A percentile compares a stretch with the other conserved stretches of the same genome.
Evolutionary conservation across 2,329 filamentous ascomycete species (phyloP).

Genomic region (Aureobasidium sp.): DNA sequence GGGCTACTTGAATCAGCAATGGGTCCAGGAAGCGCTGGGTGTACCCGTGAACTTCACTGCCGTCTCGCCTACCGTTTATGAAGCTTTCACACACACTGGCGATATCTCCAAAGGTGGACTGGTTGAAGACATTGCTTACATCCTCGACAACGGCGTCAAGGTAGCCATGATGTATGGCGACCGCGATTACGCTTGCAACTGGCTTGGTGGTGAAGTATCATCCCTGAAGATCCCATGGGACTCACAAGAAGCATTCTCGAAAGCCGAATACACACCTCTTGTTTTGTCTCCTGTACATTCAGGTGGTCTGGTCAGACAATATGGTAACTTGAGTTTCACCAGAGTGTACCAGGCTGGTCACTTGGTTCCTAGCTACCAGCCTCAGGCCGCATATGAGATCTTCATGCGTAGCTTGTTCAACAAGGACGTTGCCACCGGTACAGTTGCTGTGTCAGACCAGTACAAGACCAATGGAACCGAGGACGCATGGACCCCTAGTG

Average conservation of each 20-base stretch:
- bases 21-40: conserved; percentile 51
- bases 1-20: conserved; percentile 49
- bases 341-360: conserved; percentile 46
- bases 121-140: conserved; percentile 31
- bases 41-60: conserved; percentile 36
- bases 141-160: conserved; percentile 38
- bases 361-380: conserved; percentile 32
- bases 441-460: conserved; percentile 16
- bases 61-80: conserved; percentile 34
- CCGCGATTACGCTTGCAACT: conserved; percentile 50
- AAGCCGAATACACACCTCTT: conserved; percentile 40
- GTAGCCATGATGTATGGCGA: conserved; percentile 66
- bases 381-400: conserved; percentile 31
- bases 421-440: conserved; percentile 30
- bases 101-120: conserved; percentile 35
- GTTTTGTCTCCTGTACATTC: conserved; percentile 22
- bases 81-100: conserved; percentile 31
- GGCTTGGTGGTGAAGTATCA: conserved; percentile 48
- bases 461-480: conserved; percentile 22
- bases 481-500: conserved; percentile 26
- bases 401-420: conserved; percentile 30
- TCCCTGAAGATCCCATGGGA: conserved; percentile 43
- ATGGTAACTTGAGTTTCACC: conserved; percentile 34
- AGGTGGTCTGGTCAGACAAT: conserved; percentile 27
- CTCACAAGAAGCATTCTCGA: conserved; percentile 35